Conservation (phyloP, 202 grass and related monocot genomes). For the Digitaria exilis region DNA sequence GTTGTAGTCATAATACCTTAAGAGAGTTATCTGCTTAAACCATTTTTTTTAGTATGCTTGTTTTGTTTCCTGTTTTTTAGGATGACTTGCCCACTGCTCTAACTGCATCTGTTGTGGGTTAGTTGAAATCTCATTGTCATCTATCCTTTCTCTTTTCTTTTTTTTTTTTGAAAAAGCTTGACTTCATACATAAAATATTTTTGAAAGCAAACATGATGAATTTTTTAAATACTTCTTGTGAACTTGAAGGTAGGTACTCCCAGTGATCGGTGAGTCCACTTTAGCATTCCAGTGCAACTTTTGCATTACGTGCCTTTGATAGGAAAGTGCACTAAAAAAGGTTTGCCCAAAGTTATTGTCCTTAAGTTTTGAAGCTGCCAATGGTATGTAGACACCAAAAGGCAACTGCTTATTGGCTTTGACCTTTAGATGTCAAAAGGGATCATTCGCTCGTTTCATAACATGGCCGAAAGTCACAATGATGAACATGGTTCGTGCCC, state of each 20-base stretch:
- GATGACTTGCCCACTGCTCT: conserved; percentile 28
- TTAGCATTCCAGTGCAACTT: conserved; percentile 42
- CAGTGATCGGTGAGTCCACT: conserved; percentile 38
- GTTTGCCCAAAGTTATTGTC: conserved; percentile 51
- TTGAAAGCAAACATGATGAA: conserved; percentile 39
- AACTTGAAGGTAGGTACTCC: conserved; percentile 36
- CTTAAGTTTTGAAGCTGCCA: conserved; percentile 56
- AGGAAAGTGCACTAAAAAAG: conserved; percentile 66
- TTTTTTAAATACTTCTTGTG: conserved; percentile 42
- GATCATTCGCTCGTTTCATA: conserved; percentile 37
- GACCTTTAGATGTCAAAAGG: conserved; percentile 56
- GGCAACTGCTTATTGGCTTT: conserved; percentile 50
- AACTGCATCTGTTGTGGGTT: conserved; percentile 33
- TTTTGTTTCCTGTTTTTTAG: conserved; percentile 32
- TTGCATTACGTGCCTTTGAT: conserved; percentile 47
- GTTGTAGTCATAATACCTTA: not conserved
- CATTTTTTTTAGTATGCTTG: conserved; percentile 4
- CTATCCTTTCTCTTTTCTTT: conserved; percentile 7
- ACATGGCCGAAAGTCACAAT: conserved; percentile 48
- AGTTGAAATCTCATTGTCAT: conserved; percentile 43
- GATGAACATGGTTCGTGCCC: conserved; percentile 3
- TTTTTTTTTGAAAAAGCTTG: conserved; percentile 2
- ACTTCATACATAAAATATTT: conserved; percentile 24
- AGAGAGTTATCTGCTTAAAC: conserved; percentile 1
- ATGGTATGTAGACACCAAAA: conserved; percentile 60